phyloP scores from a whole-genome alignment of 495 filamentous ascomycete species.

The Trichoderma orchidacearum region DNA sequence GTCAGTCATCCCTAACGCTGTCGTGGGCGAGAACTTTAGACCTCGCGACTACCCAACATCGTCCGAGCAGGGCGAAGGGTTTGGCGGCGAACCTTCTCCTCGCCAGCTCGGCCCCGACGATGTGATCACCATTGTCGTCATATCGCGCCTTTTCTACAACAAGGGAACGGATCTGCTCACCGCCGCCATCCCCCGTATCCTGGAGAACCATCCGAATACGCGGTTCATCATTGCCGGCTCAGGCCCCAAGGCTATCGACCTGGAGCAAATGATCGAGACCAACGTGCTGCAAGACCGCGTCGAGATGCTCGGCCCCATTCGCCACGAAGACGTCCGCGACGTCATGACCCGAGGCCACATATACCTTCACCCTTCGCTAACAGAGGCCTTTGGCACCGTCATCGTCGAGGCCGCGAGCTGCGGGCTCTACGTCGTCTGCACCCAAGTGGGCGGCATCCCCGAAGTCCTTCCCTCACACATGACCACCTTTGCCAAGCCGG shows the following conservation, averaged over 20 bases:
- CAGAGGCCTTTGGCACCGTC: slow-evolving; percentile 94
- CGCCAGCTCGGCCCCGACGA: slow-evolving; percentile 61
- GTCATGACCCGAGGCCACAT: slow-evolving; percentile 98
- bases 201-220: slow-evolving; percentile 77
- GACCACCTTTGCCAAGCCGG: slow-evolving; percentile 86
- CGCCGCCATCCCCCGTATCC: slow-evolving; percentile 83
- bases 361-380: slow-evolving; percentile 87
- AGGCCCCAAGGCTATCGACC: slow-evolving; percentile 90
- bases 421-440: slow-evolving; percentile 91
- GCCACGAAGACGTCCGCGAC: slow-evolving; percentile 92
- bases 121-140: slow-evolving; percentile 89
- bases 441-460: slow-evolving; percentile 89
- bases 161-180: slow-evolving; percentile 94
- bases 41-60: slow-evolving; percentile 40
- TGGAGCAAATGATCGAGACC: slow-evolving; percentile 94
- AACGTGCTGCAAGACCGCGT: slow-evolving; percentile 92
- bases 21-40: slow-evolving; percentile 90
- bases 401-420: slow-evolving; percentile 94
- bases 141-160: slow-evolving; percentile 96
- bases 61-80: slow-evolving; percentile 14
- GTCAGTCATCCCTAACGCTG: slow-evolving; percentile 92
- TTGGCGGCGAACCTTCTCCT: slow-evolving; percentile 17
- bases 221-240: slow-evolving; percentile 95
- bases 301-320: slow-evolving; percentile 77
- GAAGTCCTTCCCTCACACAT: slow-evolving; percentile 89